Base-by-base conservation (phyloP, 345 rosid genomes). In the Linum lewisii region DNA sequence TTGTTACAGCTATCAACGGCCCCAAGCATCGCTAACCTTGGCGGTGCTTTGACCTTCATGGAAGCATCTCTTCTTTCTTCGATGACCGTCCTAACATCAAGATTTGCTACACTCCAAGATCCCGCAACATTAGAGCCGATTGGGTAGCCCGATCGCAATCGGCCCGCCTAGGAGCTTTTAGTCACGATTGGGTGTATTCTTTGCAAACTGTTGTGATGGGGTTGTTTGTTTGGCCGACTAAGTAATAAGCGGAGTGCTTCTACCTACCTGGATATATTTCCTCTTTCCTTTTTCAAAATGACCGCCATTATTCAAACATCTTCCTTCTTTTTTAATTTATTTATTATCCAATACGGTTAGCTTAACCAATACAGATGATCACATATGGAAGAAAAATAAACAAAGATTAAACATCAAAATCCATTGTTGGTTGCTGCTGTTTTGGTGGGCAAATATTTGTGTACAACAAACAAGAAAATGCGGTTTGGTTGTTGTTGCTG, bases 281-380 rank as follows among this genome's bases (percentile, higher is more conserved):
- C n/a, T n/a, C n/a, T n/a, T 34, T 44, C 11, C 47, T 21, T 15
- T 36, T 1, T 37, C 37, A 0, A 34, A 34, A 67, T 69, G 38
- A 70, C 83, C 78, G 76, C 80, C 72, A 63, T 14, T 63, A 66
- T 65, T 75, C 78, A 70, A 67, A 66, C 36, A 21, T 23, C 32
- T 18, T 8, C 13, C 5, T 24, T 36, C 44, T 21, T 2, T 45
- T 7, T 42, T 19, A 14, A 3, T 29, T 15, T 6, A 11, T 5
- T 21, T 0, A 1, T n/a, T 1, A 66, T 14, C 24, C 21, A 54
- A 56, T 4, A 19, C n/a, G 4, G 1, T n/a, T 63, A 53, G 21
- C 58, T 61, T 63, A 37, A 66, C 67, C 54, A 56, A 51, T 63
- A 21, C 34, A 64, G 5, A 14, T 21, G 58, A 55, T 16, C 11